Base-by-base conservation (phyloP, 2,329 filamentous ascomycete genomes). In the Nothophaeocryptopus gaeumannii region DNA sequence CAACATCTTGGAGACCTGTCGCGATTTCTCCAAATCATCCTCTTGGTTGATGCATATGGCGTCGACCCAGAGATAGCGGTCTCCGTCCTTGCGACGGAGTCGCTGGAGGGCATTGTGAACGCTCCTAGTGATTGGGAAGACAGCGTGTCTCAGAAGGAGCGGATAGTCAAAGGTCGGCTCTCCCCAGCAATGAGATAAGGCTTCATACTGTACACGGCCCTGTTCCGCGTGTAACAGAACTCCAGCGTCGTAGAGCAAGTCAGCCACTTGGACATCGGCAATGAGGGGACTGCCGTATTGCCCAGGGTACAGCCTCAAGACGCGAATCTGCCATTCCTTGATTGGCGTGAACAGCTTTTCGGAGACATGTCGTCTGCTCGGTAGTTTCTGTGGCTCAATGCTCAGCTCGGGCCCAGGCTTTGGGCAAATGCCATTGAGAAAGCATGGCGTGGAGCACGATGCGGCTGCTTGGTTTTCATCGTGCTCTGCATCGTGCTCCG, bases 251-350 rank as follows among this genome's bases (percentile, higher is more conserved):
- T 43, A 13, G 10, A 43, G 40, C 3, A 43, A 15, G 26, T 43
- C 31, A 9, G 40, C 40, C 16, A 43, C 31, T 43, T 43, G 40
- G 14, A 33, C 30, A 13, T 43, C 40, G 8, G 40, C 40, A 26
- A 43, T 43, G 9, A 43, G 29, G 8, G 40, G 40, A 43, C 40
- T 43, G 26, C 31, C 31, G 8, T 43, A 16, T 31, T 43, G 40
- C 9, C 40, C 40, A 34, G 40, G 31, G 8, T 32, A 11, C 29
- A 43, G 31, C 31, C 40, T 43, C 14, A 43, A 15, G n/a, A 43
- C 15, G 15, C 40, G 40, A 13, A 34, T 34, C 14, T 43, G 40
- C 40, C 40, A 43, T 11, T 43, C 40, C 30, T 20, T 14, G 11
- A 43, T 15, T 13, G 40, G 40, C 30, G 40, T 43, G 14, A 16